Percentiles rank a stretch among this genome's conserved stretches.
Conservation (phyloP, 129 eudicot genomes). For the Tanacetum coccineum region DNA sequence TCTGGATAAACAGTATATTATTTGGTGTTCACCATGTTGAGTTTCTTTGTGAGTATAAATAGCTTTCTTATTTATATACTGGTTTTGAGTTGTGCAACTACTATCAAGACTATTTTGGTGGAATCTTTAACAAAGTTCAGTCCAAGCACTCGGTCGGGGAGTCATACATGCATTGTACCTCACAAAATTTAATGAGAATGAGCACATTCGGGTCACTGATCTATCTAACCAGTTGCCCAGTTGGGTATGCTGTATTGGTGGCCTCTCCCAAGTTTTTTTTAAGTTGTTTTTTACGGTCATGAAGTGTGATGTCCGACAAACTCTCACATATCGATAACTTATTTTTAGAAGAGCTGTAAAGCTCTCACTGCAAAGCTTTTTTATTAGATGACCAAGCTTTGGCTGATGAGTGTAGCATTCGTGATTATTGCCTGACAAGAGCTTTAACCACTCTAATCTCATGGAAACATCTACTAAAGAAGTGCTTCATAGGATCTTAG, state of each 20-base stretch:
- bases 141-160: constrained; percentile 65
- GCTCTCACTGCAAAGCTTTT: too few relatives aligned
- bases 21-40: background rate
- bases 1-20: too few relatives aligned
- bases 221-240: constrained; percentile 43
- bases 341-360: too few relatives aligned
- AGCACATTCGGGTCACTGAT: constrained; percentile 66
- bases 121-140: constrained; percentile 29
- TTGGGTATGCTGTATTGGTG: constrained; percentile 46
- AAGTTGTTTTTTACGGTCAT: constrained; percentile 84
- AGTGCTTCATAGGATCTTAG: too few relatives aligned
- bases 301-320: too few relatives aligned
- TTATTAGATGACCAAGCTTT: too few relatives aligned
- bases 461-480: too few relatives aligned
- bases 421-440: too few relatives aligned
- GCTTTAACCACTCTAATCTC: too few relatives aligned
- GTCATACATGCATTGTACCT: constrained; percentile 70
- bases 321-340: too few relatives aligned
- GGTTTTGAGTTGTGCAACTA: constrained; percentile 31
- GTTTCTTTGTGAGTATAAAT: background rate
- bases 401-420: too few relatives aligned
- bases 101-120: constrained; percentile 1
- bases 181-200: constrained; percentile 68
- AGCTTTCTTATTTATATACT: background rate
- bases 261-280: constrained; percentile 59